A percentile compares a stretch with the other conserved stretches of the same genome.
Evolutionary conservation across 2,329 filamentous ascomycete genomes (phyloP).

Genomic region (Microcyclospora tardicrescens): DNA sequence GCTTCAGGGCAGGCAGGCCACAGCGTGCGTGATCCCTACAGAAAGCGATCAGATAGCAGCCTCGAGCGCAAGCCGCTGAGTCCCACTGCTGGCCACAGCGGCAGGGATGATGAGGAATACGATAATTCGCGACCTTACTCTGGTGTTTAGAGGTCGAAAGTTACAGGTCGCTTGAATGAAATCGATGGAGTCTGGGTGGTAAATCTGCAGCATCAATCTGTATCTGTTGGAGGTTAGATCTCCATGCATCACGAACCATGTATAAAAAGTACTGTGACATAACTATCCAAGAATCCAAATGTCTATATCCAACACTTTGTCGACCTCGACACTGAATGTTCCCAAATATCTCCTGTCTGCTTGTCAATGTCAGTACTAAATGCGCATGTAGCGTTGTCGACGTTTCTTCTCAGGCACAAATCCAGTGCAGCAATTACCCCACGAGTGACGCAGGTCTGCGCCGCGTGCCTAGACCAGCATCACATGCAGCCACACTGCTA

Average conservation of each 20-base stretch:
- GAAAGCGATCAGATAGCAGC: slow-evolving; percentile 3
- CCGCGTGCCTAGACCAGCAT: not conserved
- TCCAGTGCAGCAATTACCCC: not conserved
- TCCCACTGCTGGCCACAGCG: not conserved
- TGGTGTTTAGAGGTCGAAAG: slow-evolving; percentile 5
- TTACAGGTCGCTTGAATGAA: no score
- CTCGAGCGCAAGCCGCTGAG: slow-evolving; percentile 5
- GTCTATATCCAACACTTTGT: no score
- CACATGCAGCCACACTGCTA: not conserved
- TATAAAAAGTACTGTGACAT: no score
- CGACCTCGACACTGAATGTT: no score
- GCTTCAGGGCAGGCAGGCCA: not conserved
- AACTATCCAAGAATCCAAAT: no score
- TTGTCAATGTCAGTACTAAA: no score
- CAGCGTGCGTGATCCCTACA: slow-evolving; percentile 3
- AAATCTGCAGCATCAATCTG: no score
- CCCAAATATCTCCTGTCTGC: no score
- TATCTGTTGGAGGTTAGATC: no score
- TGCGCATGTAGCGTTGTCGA: not conserved
- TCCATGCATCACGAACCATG: no score
- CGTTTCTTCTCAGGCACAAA: not conserved
- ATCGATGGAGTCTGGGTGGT: no score
- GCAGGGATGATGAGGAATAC: slow-evolving; percentile 1
- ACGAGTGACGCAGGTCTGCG: not conserved
- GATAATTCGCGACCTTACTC: slow-evolving; percentile 7